phyloP scores from a whole-genome alignment of 2,329 filamentous ascomycete genomes.

The Botrytis fabae region DNA sequence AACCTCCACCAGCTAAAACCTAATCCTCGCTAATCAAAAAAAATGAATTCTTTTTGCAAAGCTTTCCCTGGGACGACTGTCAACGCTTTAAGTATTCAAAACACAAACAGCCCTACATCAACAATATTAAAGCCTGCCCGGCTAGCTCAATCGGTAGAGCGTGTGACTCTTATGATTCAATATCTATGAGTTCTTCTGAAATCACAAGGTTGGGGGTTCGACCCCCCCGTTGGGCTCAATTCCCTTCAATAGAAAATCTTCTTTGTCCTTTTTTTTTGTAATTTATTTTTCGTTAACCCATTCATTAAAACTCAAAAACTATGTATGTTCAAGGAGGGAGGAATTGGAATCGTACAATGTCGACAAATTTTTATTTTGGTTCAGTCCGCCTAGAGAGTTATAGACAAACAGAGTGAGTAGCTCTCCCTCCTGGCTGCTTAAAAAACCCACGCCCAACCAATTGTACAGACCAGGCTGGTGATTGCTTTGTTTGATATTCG shows the following conservation, averaged over 20 bases:
- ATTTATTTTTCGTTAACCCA: not conserved
- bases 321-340: not conserved
- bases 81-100: not conserved
- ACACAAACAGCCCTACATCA: fast-evolving
- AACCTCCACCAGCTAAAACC: not conserved
- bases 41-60: not conserved
- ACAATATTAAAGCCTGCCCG: conserved; percentile 23
- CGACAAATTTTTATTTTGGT: not conserved
- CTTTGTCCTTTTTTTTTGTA: not conserved
- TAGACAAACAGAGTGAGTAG: not conserved
- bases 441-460: not conserved
- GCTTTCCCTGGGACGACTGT: fast-evolving
- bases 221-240: conserved; percentile 17
- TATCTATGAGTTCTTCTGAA: conserved; percentile 10
- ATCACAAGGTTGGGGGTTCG: conserved; percentile 19
- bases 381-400: not conserved
- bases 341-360: not conserved
- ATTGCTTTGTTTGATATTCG: not conserved
- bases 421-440: not conserved
- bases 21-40: not conserved
- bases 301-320: not conserved
- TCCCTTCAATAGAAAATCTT: not conserved
- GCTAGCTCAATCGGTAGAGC: conserved; percentile 41
- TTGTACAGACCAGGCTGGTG: not conserved
- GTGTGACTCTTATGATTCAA: conserved; percentile 36